Evolutionary conservation across 495 filamentous ascomycete genomes (phyloP), one percentile per base, ranked within the genome.

Genomic region (Lasiosphaeriaceae sp.): DNA sequence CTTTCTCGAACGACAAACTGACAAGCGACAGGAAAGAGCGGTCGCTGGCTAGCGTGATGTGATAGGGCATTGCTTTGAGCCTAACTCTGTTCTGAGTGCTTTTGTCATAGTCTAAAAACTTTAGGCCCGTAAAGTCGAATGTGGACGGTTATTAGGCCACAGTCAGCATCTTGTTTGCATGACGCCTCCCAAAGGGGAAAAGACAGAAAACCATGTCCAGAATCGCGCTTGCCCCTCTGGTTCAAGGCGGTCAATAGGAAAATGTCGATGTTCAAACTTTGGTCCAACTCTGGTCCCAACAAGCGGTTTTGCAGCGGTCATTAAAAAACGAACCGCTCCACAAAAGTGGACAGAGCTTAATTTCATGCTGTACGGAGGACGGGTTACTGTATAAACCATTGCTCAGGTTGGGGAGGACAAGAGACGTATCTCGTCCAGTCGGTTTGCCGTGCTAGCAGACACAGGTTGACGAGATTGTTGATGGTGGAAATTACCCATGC

Each of bases 81-180:
- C 12, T 22, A 9, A 9, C 9, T 23, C 46, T 49, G 11, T n/a
- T n/a, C n/a, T n/a, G 46, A 31, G 26, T 4, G 3, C 26, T 3
- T 31, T 9, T 31, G 26, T 4, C 4, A 31, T 9, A 31, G 26
- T 31, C 4, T n/a, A n/a, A n/a, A n/a, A n/a, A n/a, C n/a, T n/a
- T n/a, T n/a, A n/a, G n/a, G n/a, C n/a, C n/a, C n/a, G n/a, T n/a
- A 31, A 31, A 31, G 26, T 43, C 12, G n/a, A 12, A 43, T 17
- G 39, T 12, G n/a, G 39, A 5, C 14, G 39, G 5, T 12, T 14
- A 5, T 4, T 17, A 17, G 17, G 9, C 48, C 11, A 2, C 29
- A 12, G 56, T 58, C 56, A 58, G 50, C 56, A 54, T 58, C 56
- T 58, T 54, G 43, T 58, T 52, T 43, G 20, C 43, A 48, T 20